These are phyloP conservation scores for Zopfia rhizophila DNA, from an alignment of 2,329 filamentous ascomycete species.

Conservation along the genomic window DNA sequence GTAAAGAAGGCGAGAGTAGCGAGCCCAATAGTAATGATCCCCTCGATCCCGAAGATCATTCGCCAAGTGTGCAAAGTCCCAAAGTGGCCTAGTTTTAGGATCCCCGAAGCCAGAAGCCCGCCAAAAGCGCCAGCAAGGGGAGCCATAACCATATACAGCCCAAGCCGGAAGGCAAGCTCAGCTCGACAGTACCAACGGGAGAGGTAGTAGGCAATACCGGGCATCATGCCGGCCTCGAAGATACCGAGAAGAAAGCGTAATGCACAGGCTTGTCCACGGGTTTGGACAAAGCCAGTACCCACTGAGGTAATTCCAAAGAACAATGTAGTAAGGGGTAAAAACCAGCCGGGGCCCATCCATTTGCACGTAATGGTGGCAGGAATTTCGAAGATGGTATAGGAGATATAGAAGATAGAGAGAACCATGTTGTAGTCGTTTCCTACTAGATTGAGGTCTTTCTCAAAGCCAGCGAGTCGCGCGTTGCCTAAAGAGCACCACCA, in stretches of 20 bases:
- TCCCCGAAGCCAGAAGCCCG: conserved; percentile 68
- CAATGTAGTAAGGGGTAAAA: conserved; percentile 69
- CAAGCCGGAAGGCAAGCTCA: conserved; percentile 72
- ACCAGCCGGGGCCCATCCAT: conserved; percentile 75
- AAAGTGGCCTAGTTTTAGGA: conserved; percentile 68
- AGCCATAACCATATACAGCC: conserved; percentile 73
- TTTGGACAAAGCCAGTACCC: conserved; percentile 70
- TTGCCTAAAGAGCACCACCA: no score
- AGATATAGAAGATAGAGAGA: conserved; percentile 75
- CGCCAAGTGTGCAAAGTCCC: conserved; percentile 67
- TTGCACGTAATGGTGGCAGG: conserved; percentile 74
- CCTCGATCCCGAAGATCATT: conserved; percentile 75
- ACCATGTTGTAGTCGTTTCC: conserved; percentile 74
- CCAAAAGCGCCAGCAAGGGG: conserved; percentile 75
- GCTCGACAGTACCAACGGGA: conserved; percentile 74
- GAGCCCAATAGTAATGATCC: conserved; percentile 67
- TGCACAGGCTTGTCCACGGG: conserved; percentile 61
- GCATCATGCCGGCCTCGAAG: conserved; percentile 76
- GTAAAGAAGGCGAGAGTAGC: conserved; percentile 68
- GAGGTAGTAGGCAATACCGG: conserved; percentile 76
- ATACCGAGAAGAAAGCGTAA: conserved; percentile 71
- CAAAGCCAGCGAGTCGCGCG: conserved; percentile 71
- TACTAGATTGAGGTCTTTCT: conserved; percentile 66
- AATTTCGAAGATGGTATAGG: conserved; percentile 77
- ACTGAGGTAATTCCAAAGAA: conserved; percentile 70